Percentiles rank a stretch among this genome's conserved stretches.
phyloP scores from a whole-genome alignment of 1,284 basidiomycete species.

The Ceratobasidium papillatum region DNA sequence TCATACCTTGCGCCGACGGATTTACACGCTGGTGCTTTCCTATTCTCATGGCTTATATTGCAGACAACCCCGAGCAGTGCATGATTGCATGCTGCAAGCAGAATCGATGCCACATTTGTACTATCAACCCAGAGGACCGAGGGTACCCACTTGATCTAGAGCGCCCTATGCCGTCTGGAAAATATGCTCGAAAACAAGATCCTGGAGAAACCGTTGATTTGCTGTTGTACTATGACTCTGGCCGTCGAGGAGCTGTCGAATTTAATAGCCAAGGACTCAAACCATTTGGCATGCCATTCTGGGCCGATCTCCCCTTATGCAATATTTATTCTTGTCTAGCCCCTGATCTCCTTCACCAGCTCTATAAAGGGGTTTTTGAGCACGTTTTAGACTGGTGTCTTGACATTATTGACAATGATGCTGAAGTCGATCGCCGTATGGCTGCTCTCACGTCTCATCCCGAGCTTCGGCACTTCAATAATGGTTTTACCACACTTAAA shows the following conservation, averaged over 20 bases:
- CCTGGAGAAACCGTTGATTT: not conserved
- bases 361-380: constrained; percentile 50
- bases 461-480: not conserved
- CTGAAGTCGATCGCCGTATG: not conserved
- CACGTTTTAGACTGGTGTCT: constrained; percentile 19
- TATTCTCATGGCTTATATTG: constrained; percentile 53
- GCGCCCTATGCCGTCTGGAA: not conserved
- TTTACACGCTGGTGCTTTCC: constrained; percentile 44
- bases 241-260: not conserved
- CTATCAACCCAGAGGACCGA: not conserved
- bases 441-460: not conserved
- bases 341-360: constrained; percentile 51
- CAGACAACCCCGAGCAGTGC: constrained; percentile 32
- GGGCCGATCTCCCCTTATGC: constrained; percentile 47
- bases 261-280: constrained; percentile 14
- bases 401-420: not conserved
- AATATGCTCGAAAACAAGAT: not conserved
- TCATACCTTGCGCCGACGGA: constrained; percentile 21
- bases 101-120: constrained; percentile 11
- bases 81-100: not conserved
- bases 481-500: not conserved
- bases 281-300: constrained; percentile 45
- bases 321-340: constrained; percentile 48
- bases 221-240: not conserved
- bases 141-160: not conserved